A percentile compares a stretch with the other conserved stretches of the same genome.
Evolutionary conservation across 2,329 filamentous ascomycete genomes (phyloP).

Genomic region (Alternaria sp.): DNA sequence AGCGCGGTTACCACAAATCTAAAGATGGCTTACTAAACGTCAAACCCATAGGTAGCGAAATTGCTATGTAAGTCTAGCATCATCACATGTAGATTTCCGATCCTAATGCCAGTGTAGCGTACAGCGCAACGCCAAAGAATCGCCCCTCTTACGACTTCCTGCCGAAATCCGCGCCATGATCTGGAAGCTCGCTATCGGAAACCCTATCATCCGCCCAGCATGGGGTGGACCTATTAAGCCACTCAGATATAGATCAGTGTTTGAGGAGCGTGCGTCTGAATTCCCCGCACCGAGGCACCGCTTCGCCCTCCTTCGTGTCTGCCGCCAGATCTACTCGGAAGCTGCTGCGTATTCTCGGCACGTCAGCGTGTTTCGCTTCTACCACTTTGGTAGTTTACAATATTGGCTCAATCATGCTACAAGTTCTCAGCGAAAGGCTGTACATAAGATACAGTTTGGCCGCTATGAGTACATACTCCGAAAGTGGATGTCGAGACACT

Average conservation of each 20-base stretch:
- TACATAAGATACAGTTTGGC: not conserved
- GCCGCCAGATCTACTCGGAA: not conserved
- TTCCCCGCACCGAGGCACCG: not conserved
- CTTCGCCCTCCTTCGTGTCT: not conserved
- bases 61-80: not conserved
- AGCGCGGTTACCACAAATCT: not conserved
- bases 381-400: not conserved
- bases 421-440: not conserved
- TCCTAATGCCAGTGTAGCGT: not conserved
- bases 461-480: not conserved
- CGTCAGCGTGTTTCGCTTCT: not conserved
- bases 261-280: not conserved
- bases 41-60: not conserved
- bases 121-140: not conserved
- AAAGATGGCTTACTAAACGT: not conserved
- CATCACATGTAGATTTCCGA: fast-evolving
- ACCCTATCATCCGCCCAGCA: not conserved
- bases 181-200: not conserved
- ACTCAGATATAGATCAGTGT: not conserved
- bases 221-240: not conserved
- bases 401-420: not conserved
- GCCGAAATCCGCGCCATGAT: not conserved
- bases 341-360: not conserved
- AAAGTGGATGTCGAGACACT: not conserved
- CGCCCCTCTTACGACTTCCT: not conserved